Conservation (phyloP, 176 grass and related monocot species). For the Oryza longistaminata region DNA sequence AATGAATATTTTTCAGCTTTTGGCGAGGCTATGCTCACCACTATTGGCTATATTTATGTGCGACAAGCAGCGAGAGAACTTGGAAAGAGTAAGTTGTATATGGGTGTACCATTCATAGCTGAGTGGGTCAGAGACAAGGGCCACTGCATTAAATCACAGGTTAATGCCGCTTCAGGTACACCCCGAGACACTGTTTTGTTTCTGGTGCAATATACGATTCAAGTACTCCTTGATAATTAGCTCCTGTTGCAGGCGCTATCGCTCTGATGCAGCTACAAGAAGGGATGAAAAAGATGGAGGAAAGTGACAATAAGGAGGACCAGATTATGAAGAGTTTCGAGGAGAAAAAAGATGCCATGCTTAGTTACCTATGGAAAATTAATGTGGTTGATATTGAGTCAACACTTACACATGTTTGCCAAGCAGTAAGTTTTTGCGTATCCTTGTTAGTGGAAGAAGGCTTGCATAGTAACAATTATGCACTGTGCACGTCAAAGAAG, state of each 20-base stretch:
- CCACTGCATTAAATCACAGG: slow-evolving; percentile 91
- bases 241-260: slow-evolving; percentile 66
- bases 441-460: background rate
- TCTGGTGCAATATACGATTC: background rate
- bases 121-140: slow-evolving; percentile 99
- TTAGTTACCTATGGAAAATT: slow-evolving; percentile 95
- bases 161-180: slow-evolving; percentile 96
- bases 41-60: slow-evolving; percentile 93
- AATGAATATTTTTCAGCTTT: slow-evolving; percentile 73
- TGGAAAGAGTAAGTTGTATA: slow-evolving; percentile 72
- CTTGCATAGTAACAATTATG: background rate
- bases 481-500: background rate
- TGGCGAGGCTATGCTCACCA: slow-evolving; percentile 97
- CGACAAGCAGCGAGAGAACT: slow-evolving; percentile 83
- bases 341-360: slow-evolving; percentile 92
- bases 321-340: slow-evolving; percentile 60
- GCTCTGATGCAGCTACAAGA: slow-evolving; percentile 87
- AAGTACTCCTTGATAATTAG: slow-evolving; percentile 11
- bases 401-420: slow-evolving; percentile 79
- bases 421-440: slow-evolving; percentile 58
- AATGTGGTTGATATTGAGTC: slow-evolving; percentile 96
- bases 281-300: slow-evolving; percentile 82
- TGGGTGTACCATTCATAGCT: slow-evolving; percentile 93
- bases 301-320: slow-evolving; percentile 67
- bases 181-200: slow-evolving; percentile 19